phyloP scores from a whole-genome alignment of 1,284 basidiomycete species.

The Lentinus polychrous region DNA sequence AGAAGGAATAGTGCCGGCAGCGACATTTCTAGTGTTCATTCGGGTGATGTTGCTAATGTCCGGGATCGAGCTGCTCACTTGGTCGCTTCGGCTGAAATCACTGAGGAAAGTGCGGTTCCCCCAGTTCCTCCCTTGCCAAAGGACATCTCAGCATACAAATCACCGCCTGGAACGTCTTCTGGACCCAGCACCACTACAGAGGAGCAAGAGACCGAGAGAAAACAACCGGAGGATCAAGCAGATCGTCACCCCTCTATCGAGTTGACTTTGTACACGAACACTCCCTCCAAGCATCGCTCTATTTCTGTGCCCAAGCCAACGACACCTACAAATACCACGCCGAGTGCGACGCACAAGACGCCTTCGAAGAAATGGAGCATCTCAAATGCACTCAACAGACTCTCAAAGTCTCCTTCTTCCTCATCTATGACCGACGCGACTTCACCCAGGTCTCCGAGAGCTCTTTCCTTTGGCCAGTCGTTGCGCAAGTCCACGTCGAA shows the following conservation, averaged over 20 bases:
- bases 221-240: slow-evolving; percentile 24
- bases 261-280: slow-evolving; percentile 34
- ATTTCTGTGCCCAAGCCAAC: slow-evolving; percentile 26
- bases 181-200: slow-evolving; percentile 32
- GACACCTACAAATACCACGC: slow-evolving; percentile 23
- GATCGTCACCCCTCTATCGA: slow-evolving; percentile 48
- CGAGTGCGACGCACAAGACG: slow-evolving; percentile 41
- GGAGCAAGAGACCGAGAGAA: neutral
- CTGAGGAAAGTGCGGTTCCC: slow-evolving; percentile 68
- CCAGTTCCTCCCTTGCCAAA: slow-evolving; percentile 97
- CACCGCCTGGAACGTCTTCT: slow-evolving; percentile 22
- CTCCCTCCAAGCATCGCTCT: slow-evolving; percentile 24
- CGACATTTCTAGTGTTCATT: slow-evolving; percentile 68
- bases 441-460: slow-evolving; percentile 44
- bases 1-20: slow-evolving; percentile 81
- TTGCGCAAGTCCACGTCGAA: slow-evolving; percentile 60
- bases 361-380: slow-evolving; percentile 97
- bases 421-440: slow-evolving; percentile 40
- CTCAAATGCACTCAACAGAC: slow-evolving; percentile 80
- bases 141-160: slow-evolving; percentile 74
- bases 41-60: slow-evolving; percentile 51
- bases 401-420: slow-evolving; percentile 62
- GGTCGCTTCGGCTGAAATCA: slow-evolving; percentile 46
- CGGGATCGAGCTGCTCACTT: slow-evolving; percentile 64
- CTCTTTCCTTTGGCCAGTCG: slow-evolving; percentile 54